phyloP scores from a whole-genome alignment of 2,329 filamentous ascomycete species.

The Zymoseptoria tritici region DNA sequence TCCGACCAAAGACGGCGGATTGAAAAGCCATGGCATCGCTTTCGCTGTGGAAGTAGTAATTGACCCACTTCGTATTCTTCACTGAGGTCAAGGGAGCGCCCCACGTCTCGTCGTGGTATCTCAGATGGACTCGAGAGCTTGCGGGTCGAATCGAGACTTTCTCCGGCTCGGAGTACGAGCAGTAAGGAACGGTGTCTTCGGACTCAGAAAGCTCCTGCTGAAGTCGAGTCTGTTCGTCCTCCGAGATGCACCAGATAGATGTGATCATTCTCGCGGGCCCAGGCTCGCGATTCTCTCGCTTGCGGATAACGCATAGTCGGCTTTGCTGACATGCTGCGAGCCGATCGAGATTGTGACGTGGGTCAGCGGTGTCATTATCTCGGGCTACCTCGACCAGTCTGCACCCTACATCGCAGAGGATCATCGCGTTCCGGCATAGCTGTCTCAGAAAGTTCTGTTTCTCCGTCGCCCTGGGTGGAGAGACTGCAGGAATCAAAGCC shows the following conservation, averaged over 20 bases:
- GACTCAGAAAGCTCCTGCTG: constrained; percentile 38
- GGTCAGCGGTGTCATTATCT: constrained; percentile 29
- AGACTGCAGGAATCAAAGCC: background rate
- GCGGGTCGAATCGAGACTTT: constrained; percentile 35
- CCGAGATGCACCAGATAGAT: constrained; percentile 39
- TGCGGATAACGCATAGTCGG: constrained; percentile 38
- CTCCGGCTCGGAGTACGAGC: constrained; percentile 38
- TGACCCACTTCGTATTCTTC: constrained; percentile 39
- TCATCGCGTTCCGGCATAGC: constrained; percentile 38
- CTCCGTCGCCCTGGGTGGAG: background rate
- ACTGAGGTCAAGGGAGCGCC: constrained; percentile 29
- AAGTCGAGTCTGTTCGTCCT: constrained; percentile 36
- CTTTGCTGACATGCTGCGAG: constrained; percentile 31
- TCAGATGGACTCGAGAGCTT: constrained; percentile 27
- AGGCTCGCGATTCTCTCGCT: constrained; percentile 33
- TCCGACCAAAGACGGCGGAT: constrained; percentile 40
- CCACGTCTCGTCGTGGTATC: constrained; percentile 34
- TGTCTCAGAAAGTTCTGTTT: constrained; percentile 31
- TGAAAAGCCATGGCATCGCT: constrained; percentile 36
- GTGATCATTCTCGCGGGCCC: constrained; percentile 34
- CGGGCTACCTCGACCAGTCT: constrained; percentile 37
- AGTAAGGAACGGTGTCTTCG: constrained; percentile 38
- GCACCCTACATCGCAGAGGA: constrained; percentile 39
- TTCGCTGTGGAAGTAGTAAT: constrained; percentile 34
- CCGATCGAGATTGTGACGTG: constrained; percentile 35